Conservation (phyloP, 805 yeast genomes). For the Candida michaelii region DNA sequence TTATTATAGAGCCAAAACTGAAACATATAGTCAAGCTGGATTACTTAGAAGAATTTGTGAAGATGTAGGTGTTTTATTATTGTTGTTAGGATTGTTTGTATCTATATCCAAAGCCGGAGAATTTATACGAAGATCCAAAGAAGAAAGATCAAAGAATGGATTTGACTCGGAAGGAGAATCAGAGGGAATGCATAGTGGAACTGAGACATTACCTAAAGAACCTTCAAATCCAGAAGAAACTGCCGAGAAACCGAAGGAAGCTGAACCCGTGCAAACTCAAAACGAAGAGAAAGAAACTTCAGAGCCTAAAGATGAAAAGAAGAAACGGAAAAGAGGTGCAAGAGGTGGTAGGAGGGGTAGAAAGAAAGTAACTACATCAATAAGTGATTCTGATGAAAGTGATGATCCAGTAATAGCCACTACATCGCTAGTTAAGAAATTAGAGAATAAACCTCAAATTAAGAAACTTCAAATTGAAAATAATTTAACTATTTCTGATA, state of each 20-base stretch:
- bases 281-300: background rate
- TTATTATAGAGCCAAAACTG: background rate
- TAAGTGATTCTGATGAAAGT: constrained; percentile 6
- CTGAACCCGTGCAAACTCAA: background rate
- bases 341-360: constrained; percentile 75
- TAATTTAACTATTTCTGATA: constrained; percentile 64
- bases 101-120: constrained; percentile 37
- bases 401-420: constrained; percentile 22
- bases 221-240: background rate
- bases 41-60: constrained; percentile 41
- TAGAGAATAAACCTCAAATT: constrained; percentile 20
- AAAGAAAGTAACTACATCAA: constrained; percentile 20
- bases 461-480: constrained; percentile 44
- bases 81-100: constrained; percentile 35
- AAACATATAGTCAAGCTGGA: constrained; percentile 6
- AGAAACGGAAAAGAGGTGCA: constrained; percentile 78
- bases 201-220: background rate
- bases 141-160: constrained; percentile 7
- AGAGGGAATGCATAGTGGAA: too few species aligned
- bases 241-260: background rate
- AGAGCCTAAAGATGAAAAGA: constrained; percentile 34
- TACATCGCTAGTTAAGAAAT: constrained; percentile 28
- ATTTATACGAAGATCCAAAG: constrained; percentile 15
- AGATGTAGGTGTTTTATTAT: constrained; percentile 47
- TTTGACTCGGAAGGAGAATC: too few species aligned